Evolutionary conservation across 768 basidiomycete genomes (phyloP).

Genomic region (Boletus pseudopeckii): DNA sequence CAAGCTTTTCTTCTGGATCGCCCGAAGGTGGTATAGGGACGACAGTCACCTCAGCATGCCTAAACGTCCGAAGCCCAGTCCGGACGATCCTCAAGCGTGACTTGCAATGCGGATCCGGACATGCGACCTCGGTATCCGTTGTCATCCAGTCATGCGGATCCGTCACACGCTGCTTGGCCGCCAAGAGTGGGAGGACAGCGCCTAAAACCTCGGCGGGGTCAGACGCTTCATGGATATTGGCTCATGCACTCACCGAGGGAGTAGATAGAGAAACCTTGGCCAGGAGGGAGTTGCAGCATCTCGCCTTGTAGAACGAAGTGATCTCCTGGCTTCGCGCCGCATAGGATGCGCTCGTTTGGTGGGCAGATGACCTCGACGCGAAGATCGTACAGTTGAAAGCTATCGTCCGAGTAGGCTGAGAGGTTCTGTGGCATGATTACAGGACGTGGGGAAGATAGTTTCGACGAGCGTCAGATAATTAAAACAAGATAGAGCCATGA

Average conservation of each 20-base stretch:
- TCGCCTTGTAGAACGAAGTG: constrained; percentile 62
- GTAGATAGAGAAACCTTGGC: constrained; percentile 67
- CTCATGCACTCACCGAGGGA: constrained; percentile 44
- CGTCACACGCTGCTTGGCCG: constrained; percentile 60
- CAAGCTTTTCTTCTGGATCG: neutral
- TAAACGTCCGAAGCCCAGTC: constrained; percentile 50
- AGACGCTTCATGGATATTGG: neutral
- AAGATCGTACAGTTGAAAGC: constrained; percentile 62
- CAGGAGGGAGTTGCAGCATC: constrained; percentile 56
- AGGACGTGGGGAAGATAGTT: neutral
- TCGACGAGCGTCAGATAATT: neutral
- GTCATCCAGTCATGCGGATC: constrained; percentile 65
- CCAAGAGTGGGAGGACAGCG: constrained; percentile 60
- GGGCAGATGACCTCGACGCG: constrained; percentile 62
- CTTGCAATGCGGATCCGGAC: constrained; percentile 64
- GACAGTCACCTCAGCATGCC: constrained; percentile 51
- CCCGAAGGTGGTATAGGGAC: constrained; percentile 31
- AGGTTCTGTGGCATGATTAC: neutral
- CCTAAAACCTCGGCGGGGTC: constrained; percentile 32
- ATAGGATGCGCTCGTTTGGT: constrained; percentile 51
- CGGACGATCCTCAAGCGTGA: constrained; percentile 52
- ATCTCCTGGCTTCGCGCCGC: constrained; percentile 64
- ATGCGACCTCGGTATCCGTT: constrained; percentile 61
- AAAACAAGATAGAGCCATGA: neutral
- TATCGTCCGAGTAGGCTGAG: constrained; percentile 30